Evolutionary conservation across 306 rosid genomes (phyloP), one percentile per base, ranked within the genome.

Genomic region (Acacia acuminata): DNA sequence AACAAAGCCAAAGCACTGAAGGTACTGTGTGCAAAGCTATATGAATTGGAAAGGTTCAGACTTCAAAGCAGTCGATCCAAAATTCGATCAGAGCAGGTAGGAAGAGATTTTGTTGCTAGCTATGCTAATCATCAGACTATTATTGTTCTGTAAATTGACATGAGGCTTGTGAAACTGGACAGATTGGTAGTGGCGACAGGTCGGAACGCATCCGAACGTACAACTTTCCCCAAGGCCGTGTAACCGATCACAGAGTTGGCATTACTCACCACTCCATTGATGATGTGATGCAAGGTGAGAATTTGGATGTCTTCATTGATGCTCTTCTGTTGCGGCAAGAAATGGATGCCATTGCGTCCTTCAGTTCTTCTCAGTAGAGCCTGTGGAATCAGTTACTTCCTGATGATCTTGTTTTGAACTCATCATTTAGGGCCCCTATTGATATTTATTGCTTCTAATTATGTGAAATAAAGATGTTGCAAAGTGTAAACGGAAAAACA

Each of bases 161-260:
- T 53, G 3, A 71, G 24, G 27, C 73, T 85, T 42, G 25, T 84
- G 76, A 58, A 68, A 80, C 27, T 77, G 73, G 73, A 71, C 90
- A 93, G 97, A 89, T 93, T 78, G 98, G 99, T 61, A 93, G 98
- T 75, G 97, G 99, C 76, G 98, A 95, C 85, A 92, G 96, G 88
- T 95, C 97, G 11, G 96, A 92, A 84, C 92, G 99, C 83, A 93
- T 95, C 69, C 91, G 96, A 48, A 92, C 98, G 0, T 95, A 95
- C 96, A 95, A 92, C 87, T 93, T 87, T 71, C 96, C 97, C 24
- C 98, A 95, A 82, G 98, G 99, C 61, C 98, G 93, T 43, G 98
- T 93, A 14, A 95, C 99, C 30, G 99, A 95, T 85, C 97, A 95
- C 68, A 90, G 96, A 58, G 94, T 95, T 69, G 91, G 96, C 78